Evolutionary conservation across 352 stramenopile genomes (phyloP), one percentile per base, ranked within the genome.

Genomic region (Globisporangium camurandrum): DNA sequence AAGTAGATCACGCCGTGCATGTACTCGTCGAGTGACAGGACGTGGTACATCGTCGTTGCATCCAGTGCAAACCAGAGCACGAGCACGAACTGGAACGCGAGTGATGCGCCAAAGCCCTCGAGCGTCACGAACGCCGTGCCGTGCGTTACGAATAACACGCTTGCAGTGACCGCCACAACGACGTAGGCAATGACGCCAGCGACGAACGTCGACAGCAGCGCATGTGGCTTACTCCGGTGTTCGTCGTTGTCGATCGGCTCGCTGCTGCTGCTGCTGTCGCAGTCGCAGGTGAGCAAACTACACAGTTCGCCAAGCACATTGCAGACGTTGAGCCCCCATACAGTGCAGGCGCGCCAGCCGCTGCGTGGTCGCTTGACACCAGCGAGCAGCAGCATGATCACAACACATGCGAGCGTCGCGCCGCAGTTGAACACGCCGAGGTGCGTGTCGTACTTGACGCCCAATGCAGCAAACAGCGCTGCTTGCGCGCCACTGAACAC

Each of bases 1-100:
- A 86, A 89, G 58, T 86, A 85, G 19, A 89, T 71, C 75, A 88
- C 82, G 46, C 77, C 77, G 50, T 86, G 75, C 77, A 89, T 87
- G 60, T 87, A 89, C 59, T 89, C 77, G 59, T 89, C 77, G 5
- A 75, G 77, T 16, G 73, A 82, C 4, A 89, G 62, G 1, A 74
- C 62, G 46, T 89, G 72, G 59, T 89, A 86, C 75, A 87, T 86
- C 53, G 75, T 87, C 8, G 69, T 80, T 1, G 77, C 77, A 44
- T 89, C 75, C 58, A 84, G 87, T 10, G 77, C 74, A 27, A 89
- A 89, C 77, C 77, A 89, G 61, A 89, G 77, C 53, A 86, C 72
- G n/a, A 89, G 70, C 17, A 84, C 48, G 14, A 87, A 49, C 62
- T 84, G 79, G 14, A 61, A 64, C 3, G 59, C 64, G 10, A 89